phyloP scores from a whole-genome alignment of 2,329 filamentous ascomycete genomes.

The Thielaviopsis populi region DNA sequence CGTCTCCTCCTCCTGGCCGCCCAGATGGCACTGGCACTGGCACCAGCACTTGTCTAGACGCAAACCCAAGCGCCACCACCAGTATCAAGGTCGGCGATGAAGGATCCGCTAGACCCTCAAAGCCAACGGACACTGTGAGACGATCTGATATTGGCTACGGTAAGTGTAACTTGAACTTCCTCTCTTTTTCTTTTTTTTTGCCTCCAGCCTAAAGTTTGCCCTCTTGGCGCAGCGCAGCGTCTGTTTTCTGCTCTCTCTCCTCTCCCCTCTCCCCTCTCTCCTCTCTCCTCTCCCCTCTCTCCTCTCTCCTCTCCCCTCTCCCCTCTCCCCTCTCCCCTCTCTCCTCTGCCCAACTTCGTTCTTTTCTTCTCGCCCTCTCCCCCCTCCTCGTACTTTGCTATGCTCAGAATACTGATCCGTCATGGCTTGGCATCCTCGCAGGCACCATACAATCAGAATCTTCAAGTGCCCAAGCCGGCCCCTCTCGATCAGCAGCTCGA shows the following conservation, averaged over 20 bases:
- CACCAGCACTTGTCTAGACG: background rate
- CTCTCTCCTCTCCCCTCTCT: too few relatives aligned
- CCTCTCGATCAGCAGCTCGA: constrained; percentile 26
- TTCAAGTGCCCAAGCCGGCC: constrained; percentile 29
- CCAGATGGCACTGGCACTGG: background rate
- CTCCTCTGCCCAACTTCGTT: background rate
- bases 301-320: constrained; percentile 15
- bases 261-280: too few relatives aligned
- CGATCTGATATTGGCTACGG: constrained; percentile 42
- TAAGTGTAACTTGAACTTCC: constrained; percentile 24
- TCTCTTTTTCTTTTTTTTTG: background rate
- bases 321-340: background rate
- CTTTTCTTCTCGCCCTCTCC: background rate
- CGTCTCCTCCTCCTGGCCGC: background rate
- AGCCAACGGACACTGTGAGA: constrained; percentile 45
- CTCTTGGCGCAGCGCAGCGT: background rate
- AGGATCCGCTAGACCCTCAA: constrained; percentile 37
- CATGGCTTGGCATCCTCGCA: constrained; percentile 16
- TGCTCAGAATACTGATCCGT: constrained; percentile 5
- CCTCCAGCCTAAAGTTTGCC: background rate
- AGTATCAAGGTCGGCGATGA: constrained; percentile 24
- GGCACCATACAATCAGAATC: constrained; percentile 25
- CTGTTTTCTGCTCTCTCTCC: constrained; percentile 7
- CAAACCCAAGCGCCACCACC: background rate
- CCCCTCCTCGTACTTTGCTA: background rate